These are phyloP conservation scores for Cladophialophora exuberans DNA, from an alignment of 2,329 filamentous ascomycete genomes.

Conservation along the genomic window DNA sequence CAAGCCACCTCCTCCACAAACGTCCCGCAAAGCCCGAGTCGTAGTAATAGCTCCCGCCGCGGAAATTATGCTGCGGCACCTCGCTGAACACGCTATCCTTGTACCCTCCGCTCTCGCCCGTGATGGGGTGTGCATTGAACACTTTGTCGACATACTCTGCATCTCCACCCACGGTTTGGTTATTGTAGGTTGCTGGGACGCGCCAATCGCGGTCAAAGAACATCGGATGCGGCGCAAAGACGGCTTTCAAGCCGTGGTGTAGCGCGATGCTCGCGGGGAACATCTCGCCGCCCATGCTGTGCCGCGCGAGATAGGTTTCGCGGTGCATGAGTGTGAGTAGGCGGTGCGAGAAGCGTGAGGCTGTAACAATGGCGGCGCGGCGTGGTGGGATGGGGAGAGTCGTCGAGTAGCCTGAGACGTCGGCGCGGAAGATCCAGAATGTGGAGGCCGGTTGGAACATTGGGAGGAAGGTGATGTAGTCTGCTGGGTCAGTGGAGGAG, in stretches of 20 bases:
- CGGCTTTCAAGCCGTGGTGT: neutral
- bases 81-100: neutral
- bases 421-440: conserved; percentile 7
- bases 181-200: no score
- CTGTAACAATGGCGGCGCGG: conserved; percentile 5
- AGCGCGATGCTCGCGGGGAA: conserved; percentile 1
- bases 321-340: neutral
- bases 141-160: neutral
- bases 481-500: neutral
- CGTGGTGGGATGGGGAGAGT: neutral
- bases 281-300: conserved; percentile 3
- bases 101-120: neutral
- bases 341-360: neutral
- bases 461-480: conserved; percentile 3
- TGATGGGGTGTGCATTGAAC: neutral
- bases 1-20: neutral
- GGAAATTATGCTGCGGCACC: neutral
- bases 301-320: neutral
- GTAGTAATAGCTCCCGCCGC: neutral
- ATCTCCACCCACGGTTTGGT: no score
- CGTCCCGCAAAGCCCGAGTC: neutral
- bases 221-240: conserved; percentile 2
- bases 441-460: neutral
- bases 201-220: neutral
- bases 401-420: neutral